Conservation (phyloP, 805 yeast genomes). For the Yarrowia porcina region DNA sequence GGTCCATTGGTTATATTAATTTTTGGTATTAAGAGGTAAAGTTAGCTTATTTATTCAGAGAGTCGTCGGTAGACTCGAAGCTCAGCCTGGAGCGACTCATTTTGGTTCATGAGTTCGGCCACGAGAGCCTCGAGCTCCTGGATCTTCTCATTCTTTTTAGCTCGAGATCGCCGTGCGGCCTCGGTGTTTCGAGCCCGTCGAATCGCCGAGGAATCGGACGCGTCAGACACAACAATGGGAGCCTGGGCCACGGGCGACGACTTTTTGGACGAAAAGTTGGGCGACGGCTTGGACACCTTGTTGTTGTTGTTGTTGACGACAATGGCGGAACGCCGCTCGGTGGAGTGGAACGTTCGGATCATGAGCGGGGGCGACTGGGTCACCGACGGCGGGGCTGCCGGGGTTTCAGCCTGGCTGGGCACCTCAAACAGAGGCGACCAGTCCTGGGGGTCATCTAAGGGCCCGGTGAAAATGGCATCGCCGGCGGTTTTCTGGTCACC, state of each 20-base stretch:
- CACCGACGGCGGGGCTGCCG: constrained; percentile 1
- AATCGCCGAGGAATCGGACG: constrained; percentile 60
- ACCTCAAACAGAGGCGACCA: constrained; percentile 28
- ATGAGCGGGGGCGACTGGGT: constrained; percentile 11
- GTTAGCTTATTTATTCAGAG: constrained; percentile 6
- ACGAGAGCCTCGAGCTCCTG: constrained; percentile 74
- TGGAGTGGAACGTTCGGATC: constrained; percentile 24
- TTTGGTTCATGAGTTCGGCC: constrained; percentile 56
- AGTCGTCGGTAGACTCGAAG: constrained; percentile 23
- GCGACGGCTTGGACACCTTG: constrained; percentile 21
- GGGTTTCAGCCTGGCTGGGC: constrained; percentile 10
- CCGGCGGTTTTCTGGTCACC: constrained; percentile 5
- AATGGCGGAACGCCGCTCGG: constrained; percentile 29
- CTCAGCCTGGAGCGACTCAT: constrained; percentile 56
- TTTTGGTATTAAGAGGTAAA: neutral
- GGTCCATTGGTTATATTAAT: neutral
- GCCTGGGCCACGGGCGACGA: constrained; percentile 47
- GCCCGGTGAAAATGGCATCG: constrained; percentile 19
- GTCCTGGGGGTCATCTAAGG: constrained; percentile 26
- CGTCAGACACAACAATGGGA: constrained; percentile 55
- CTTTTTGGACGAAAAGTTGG: constrained; percentile 31
- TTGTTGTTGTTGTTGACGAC: constrained; percentile 26
- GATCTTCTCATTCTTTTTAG: constrained; percentile 88
- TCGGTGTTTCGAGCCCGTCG: constrained; percentile 89
- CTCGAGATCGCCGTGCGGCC: constrained; percentile 93